These are phyloP conservation scores for Nemania sp. DNA, from an alignment of 2,329 filamentous ascomycete genomes.

Conservation along the genomic window DNA sequence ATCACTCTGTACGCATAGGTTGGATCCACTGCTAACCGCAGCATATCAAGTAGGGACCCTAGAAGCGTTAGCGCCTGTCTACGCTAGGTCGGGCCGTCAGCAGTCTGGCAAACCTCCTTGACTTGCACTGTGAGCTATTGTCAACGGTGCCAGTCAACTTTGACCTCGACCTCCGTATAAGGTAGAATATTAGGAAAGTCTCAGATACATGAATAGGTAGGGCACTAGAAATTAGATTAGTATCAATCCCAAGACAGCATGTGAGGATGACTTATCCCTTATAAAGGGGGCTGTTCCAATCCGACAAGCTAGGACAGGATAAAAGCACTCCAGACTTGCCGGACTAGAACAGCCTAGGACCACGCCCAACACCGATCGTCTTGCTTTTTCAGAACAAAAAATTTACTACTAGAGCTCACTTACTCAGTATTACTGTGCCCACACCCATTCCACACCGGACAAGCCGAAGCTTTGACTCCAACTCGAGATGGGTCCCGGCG, in stretches of 20 bases:
- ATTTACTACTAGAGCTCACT: constrained; percentile 37
- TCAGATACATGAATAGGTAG: constrained; percentile 29
- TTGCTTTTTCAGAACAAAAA: constrained; percentile 43
- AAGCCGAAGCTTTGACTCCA: constrained; percentile 96
- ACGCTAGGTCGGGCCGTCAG: too few relatives aligned
- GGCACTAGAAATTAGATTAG: constrained; percentile 40
- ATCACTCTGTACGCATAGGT: too few relatives aligned
- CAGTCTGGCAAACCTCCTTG: too few relatives aligned
- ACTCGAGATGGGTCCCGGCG: constrained; percentile 88
- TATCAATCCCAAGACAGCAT: constrained; percentile 7
- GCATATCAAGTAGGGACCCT: too few relatives aligned
- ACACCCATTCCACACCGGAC: constrained; percentile 66
- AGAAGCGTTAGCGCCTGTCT: too few relatives aligned
- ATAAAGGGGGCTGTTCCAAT: constrained; percentile 46
- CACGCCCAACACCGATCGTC: constrained; percentile 37
- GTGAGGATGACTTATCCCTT: constrained; percentile 48
- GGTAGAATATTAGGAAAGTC: too few relatives aligned
- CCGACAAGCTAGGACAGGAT: constrained; percentile 6
- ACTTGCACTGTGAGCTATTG: too few relatives aligned
- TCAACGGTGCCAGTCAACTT: too few relatives aligned
- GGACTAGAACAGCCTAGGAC: constrained; percentile 43
- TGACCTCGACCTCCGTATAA: too few relatives aligned
- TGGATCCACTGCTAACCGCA: too few relatives aligned
- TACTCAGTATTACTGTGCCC: constrained; percentile 27
- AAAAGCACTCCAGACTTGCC: background rate